phyloP scores from a whole-genome alignment of 352 stramenopile species.

The Pythium diclinum region DNA sequence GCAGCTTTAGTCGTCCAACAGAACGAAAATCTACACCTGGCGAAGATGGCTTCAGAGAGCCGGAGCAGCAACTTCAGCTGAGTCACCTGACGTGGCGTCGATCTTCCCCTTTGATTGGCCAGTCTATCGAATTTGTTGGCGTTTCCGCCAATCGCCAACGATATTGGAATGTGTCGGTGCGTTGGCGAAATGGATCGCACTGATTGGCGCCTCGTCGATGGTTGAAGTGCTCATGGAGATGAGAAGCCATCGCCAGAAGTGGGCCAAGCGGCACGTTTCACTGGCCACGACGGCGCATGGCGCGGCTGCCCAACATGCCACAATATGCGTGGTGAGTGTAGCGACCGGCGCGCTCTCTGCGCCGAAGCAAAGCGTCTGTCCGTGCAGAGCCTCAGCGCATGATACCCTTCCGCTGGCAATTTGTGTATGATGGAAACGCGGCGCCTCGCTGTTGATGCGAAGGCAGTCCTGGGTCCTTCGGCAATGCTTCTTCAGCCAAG shows the following conservation, averaged over 20 bases:
- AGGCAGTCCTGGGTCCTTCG: too few relatives aligned
- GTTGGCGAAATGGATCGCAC: slow-evolving; percentile 9
- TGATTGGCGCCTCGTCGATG: slow-evolving; percentile 12
- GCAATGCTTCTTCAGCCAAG: too few relatives aligned
- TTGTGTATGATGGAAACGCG: neutral
- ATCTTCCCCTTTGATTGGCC: slow-evolving; percentile 2
- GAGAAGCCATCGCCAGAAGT: neutral
- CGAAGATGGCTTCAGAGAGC: slow-evolving; percentile 8
- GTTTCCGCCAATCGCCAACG: slow-evolving; percentile 5
- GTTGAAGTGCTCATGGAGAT: slow-evolving; percentile 9
- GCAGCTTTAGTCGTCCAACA: neutral
- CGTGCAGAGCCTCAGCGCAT: neutral
- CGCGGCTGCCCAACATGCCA: neutral
- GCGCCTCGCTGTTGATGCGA: too few relatives aligned
- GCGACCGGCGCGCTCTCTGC: neutral
- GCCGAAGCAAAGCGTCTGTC: neutral
- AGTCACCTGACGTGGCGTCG: neutral
- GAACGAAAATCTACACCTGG: neutral
- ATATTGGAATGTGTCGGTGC: neutral
- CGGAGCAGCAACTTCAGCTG: neutral
- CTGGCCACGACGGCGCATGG: neutral
- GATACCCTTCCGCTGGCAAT: neutral
- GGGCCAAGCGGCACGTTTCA: neutral
- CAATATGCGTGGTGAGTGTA: neutral
- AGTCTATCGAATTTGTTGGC: neutral